phyloP scores from a whole-genome alignment of 805 yeast species.

The Candida easanensis region DNA sequence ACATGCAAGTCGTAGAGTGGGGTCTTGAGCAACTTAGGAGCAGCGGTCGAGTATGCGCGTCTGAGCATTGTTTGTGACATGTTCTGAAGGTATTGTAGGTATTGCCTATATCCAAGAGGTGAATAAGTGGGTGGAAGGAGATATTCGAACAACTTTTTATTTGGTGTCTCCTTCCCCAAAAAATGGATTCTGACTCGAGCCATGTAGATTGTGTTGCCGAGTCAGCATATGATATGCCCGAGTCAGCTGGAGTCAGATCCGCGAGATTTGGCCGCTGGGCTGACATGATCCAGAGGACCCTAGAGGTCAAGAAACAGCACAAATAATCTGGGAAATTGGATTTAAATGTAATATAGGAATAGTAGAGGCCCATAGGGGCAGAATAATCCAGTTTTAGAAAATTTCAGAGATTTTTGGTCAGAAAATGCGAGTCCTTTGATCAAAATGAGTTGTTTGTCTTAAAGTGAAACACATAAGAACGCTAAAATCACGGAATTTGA shows the following conservation, averaged over 20 bases:
- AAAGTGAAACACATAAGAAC: no score
- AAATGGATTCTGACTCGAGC: slow-evolving; percentile 4
- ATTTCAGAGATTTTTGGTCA: no score
- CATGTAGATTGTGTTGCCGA: background rate
- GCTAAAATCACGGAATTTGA: no score
- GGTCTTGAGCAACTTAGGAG: slow-evolving; percentile 42
- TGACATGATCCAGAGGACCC: background rate
- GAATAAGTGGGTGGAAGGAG: background rate
- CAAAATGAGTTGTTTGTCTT: no score
- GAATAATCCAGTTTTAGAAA: no score
- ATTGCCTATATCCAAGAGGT: background rate
- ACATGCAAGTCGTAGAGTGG: slow-evolving; percentile 82
- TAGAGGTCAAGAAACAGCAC: no score
- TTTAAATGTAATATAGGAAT: no score
- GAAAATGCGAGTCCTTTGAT: no score
- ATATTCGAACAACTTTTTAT: background rate
- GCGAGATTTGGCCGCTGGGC: background rate
- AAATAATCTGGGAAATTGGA: no score
- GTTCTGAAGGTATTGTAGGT: no score
- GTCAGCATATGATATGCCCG: slow-evolving; percentile 6
- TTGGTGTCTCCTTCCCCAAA: background rate
- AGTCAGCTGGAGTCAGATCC: slow-evolving; percentile 6
- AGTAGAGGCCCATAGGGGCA: no score
- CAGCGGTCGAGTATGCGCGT: slow-evolving; percentile 26
- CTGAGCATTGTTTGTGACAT: slow-evolving; percentile 13